Percentiles rank a stretch among this genome's conserved stretches.
Conservation (phyloP, 768 basidiomycete species). For the Psilocybe tampanensis region DNA sequence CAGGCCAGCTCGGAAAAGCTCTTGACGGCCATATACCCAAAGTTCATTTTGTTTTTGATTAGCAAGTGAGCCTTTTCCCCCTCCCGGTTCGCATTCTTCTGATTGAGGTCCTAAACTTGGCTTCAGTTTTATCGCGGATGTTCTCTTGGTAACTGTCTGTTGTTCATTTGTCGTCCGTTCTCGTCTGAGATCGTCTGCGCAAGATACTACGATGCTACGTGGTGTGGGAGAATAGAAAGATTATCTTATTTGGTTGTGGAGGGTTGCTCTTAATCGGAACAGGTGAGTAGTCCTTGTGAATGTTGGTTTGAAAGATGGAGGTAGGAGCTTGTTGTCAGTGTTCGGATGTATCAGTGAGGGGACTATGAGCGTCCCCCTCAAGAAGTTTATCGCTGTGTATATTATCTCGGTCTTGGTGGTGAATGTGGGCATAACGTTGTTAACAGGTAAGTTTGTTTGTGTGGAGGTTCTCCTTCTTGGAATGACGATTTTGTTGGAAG, state of each 20-base stretch:
- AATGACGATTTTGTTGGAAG: slow-evolving; percentile 11
- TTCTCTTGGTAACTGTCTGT: slow-evolving; percentile 21
- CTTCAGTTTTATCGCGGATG: slow-evolving; percentile 27
- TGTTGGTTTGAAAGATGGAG: too few species aligned
- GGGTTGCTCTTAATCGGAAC: slow-evolving; percentile 23
- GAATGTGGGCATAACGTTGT: slow-evolving; percentile 22
- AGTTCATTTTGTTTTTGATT: slow-evolving; percentile 23
- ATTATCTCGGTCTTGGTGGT: slow-evolving; percentile 16
- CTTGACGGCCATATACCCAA: slow-evolving; percentile 18
- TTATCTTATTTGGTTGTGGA: slow-evolving; percentile 18
- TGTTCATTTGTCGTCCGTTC: too few species aligned
- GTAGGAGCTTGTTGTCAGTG: slow-evolving; percentile 5
- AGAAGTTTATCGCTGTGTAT: slow-evolving; percentile 19
- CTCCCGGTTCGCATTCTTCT: too few species aligned
- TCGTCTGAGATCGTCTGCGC: neutral
- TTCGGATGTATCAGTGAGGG: slow-evolving; percentile 23
- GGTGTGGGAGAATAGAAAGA: slow-evolving; percentile 27
- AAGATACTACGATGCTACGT: slow-evolving; percentile 31
- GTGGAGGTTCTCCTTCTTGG: neutral
- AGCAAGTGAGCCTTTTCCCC: slow-evolving; percentile 34
- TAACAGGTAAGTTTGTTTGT: slow-evolving; percentile 19
- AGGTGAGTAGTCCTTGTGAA: slow-evolving; percentile 17
- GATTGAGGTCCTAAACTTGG: too few species aligned
- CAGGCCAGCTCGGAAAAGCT: slow-evolving; percentile 5
- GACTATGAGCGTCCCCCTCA: slow-evolving; percentile 10